Conservation (phyloP, 1,284 basidiomycete species). For the Pterulicium gracile region DNA sequence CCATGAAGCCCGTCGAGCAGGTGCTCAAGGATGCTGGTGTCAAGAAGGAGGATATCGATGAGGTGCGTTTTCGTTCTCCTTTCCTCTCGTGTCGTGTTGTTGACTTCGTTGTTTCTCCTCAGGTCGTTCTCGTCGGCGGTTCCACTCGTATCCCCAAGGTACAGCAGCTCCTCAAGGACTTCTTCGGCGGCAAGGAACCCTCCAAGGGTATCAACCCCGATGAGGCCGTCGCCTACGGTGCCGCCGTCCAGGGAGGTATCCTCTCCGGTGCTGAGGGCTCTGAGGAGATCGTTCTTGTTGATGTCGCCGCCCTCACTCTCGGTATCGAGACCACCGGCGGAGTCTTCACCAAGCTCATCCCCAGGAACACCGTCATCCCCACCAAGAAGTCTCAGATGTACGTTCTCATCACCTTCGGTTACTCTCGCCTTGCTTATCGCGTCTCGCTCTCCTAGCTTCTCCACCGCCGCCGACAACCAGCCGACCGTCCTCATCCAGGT, state of each 20-base stretch:
- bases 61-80: conserved; percentile 36
- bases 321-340: conserved; percentile 99
- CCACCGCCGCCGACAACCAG: conserved; percentile 92
- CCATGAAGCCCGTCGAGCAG: conserved; percentile 98
- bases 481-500: conserved; percentile 87
- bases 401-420: conserved; percentile 11
- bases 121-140: conserved; percentile 89
- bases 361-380: conserved; percentile 95
- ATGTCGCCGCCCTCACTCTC: conserved; percentile 89
- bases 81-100: background rate
- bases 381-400: conserved; percentile 95
- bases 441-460: conserved; percentile 55
- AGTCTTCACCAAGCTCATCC: conserved; percentile 95
- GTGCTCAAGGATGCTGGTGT: conserved; percentile 96
- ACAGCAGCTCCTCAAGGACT: conserved; percentile 92
- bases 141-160: conserved; percentile 99
- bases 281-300: conserved; percentile 85
- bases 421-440: conserved; percentile 2
- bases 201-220: conserved; percentile 94
- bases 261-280: conserved; percentile 81
- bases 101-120: background rate
- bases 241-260: conserved; percentile 96
- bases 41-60: conserved; percentile 95
- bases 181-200: conserved; percentile 85
- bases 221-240: conserved; percentile 93